phyloP scores from a whole-genome alignment of 176 grass and related monocot species.

The Rhynchospora pubera region DNA sequence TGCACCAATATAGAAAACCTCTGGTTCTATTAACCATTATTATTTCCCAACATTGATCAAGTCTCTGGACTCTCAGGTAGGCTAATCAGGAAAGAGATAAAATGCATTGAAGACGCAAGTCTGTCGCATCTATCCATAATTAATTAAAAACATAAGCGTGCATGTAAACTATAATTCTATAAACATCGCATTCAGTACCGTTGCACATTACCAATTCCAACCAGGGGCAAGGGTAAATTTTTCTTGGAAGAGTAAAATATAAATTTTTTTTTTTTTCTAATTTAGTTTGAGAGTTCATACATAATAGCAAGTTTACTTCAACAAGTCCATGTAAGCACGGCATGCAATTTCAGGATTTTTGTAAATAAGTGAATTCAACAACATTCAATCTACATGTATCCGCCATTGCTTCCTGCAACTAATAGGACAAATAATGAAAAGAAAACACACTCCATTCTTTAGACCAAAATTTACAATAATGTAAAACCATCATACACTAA shows the following conservation, averaged over 20 bases:
- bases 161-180: too few species aligned
- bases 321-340: neutral
- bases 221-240: neutral
- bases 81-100: neutral
- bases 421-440: neutral
- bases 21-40: neutral
- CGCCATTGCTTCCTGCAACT: neutral
- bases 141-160: too few species aligned
- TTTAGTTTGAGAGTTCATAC: neutral
- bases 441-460: neutral
- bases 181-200: too few species aligned
- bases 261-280: neutral
- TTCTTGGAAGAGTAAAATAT: neutral
- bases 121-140: neutral
- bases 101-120: neutral
- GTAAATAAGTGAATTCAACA: neutral
- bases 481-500: neutral
- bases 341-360: neutral
- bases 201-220: neutral
- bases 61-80: neutral
- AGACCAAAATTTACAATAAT: constrained; percentile 8
- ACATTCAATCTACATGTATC: neutral
- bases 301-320: neutral
- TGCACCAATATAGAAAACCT: neutral
- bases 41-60: neutral